Evolutionary conservation across 2,329 filamentous ascomycete genomes (phyloP).

Genomic region (Ustilaginoidea virens): DNA sequence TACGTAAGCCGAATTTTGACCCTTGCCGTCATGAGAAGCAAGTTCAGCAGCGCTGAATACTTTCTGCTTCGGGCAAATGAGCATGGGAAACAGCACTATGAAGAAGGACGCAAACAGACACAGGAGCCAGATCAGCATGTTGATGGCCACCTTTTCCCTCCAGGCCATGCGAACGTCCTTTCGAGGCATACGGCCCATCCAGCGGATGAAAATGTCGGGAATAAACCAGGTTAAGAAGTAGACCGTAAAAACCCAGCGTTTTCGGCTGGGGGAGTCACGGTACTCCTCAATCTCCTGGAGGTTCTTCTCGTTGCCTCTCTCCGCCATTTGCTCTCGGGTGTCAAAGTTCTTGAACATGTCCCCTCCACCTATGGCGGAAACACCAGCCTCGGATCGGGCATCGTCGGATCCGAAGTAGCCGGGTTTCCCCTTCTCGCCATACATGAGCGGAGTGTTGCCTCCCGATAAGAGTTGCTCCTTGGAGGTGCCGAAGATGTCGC

Average conservation of each 20-base stretch:
- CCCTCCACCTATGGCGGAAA: constrained; percentile 76
- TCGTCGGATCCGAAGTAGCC: constrained; percentile 80
- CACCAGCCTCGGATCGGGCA: constrained; percentile 77
- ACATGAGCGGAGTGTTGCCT: constrained; percentile 42
- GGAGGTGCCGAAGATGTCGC: constrained; percentile 45
- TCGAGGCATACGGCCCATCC: constrained; percentile 70
- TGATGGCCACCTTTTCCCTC: constrained; percentile 96
- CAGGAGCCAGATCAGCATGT: constrained; percentile 86
- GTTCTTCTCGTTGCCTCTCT: constrained; percentile 83
- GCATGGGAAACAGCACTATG: constrained; percentile 69
- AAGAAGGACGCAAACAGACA: constrained; percentile 73
- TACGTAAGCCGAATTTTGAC: constrained; percentile 47
- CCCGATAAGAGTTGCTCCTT: constrained; percentile 42
- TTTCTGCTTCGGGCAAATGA: constrained; percentile 85
- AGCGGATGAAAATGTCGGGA: constrained; percentile 68
- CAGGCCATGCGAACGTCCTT: constrained; percentile 88
- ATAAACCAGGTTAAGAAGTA: constrained; percentile 75
- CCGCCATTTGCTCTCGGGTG: constrained; percentile 84
- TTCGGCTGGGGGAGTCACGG: constrained; percentile 61
- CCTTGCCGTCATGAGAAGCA: constrained; percentile 55
- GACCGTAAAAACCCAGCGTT: constrained; percentile 79
- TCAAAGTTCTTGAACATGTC: constrained; percentile 98
- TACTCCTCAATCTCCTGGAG: constrained; percentile 83
- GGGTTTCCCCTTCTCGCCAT: constrained; percentile 58
- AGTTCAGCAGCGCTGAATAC: constrained; percentile 74